Evolutionary conservation across 805 yeast genomes (phyloP).

Genomic region (Maudiozyma turicensis): DNA sequence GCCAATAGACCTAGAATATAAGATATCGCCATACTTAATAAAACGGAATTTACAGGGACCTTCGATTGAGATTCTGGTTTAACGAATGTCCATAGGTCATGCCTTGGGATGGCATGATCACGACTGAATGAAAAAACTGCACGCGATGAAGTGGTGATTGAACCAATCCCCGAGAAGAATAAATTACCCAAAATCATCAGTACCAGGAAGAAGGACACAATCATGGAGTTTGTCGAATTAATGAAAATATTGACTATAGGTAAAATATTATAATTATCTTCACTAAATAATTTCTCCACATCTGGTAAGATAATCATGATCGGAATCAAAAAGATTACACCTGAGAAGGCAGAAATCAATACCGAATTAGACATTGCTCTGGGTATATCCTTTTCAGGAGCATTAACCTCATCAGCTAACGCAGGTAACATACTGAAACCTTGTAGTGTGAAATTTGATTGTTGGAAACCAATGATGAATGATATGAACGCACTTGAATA

Average conservation of each 20-base stretch:
- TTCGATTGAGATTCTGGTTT: conserved; percentile 43
- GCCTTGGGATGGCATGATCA: conserved; percentile 69
- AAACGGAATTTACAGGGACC: conserved; percentile 62
- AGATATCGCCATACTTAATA: conserved; percentile 54
- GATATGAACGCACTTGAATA: conserved; percentile 59
- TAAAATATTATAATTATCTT: conserved; percentile 46
- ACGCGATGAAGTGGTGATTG: conserved; percentile 73
- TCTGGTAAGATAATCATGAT: conserved; percentile 66
- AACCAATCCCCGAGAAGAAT: conserved; percentile 68
- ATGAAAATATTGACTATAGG: conserved; percentile 74
- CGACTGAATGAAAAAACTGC: conserved; percentile 75
- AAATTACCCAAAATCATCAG: conserved; percentile 59
- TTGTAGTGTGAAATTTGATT: conserved; percentile 68
- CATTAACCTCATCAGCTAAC: conserved; percentile 71
- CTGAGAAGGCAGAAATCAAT: conserved; percentile 53
- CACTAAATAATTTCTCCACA: conserved; percentile 35
- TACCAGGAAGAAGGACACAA: conserved; percentile 61
- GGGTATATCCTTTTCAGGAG: conserved; percentile 67
- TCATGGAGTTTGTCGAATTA: conserved; percentile 54
- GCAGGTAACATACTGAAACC: conserved; percentile 79
- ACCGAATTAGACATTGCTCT: conserved; percentile 62
- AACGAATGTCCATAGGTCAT: conserved; percentile 55
- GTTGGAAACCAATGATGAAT: conserved; percentile 67
- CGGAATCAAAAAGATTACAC: conserved; percentile 64
- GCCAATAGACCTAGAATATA: conserved; percentile 54